Conservation (phyloP, 2,329 filamentous ascomycete species). For the Phaeosphaeriaceae sp. region DNA sequence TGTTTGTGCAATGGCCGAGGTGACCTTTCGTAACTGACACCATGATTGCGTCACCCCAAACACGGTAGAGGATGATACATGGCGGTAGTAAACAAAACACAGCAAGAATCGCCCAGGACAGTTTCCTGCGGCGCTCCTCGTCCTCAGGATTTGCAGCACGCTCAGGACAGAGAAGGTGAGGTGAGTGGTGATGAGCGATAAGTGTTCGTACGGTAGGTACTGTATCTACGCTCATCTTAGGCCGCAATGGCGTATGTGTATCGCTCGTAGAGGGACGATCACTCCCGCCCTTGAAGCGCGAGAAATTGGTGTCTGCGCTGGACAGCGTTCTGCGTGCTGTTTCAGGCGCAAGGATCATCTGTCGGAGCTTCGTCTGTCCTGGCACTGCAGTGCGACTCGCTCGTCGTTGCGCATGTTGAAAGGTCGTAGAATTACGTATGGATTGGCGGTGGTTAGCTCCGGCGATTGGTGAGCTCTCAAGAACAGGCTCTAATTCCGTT, state of each 20-base stretch:
- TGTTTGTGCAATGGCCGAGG: constrained; percentile 34
- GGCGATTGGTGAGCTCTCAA: constrained; percentile 16
- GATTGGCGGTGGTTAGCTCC: constrained; percentile 16
- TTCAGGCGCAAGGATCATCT: constrained; percentile 43
- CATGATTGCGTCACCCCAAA: constrained; percentile 41
- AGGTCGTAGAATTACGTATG: constrained; percentile 23
- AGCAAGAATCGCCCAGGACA: constrained; percentile 45
- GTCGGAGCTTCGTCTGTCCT: constrained; percentile 43
- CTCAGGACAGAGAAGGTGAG: constrained; percentile 40
- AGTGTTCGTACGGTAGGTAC: constrained; percentile 14
- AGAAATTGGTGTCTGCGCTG: constrained; percentile 25
- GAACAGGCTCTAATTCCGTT: constrained; percentile 17
- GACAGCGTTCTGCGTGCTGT: constrained; percentile 23
- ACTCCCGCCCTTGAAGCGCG: constrained; percentile 27
- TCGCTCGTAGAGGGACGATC: constrained; percentile 41
- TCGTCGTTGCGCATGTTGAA: constrained; percentile 22
- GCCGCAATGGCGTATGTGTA: constrained; percentile 35
- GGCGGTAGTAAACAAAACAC: constrained; percentile 45
- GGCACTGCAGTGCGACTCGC: constrained; percentile 38
- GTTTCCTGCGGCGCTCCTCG: constrained; percentile 32
- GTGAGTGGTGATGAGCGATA: constrained; percentile 32
- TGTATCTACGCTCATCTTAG: constrained; percentile 22
- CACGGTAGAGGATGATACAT: constrained; percentile 46
- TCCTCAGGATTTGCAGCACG: constrained; percentile 28
- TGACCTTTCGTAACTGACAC: constrained; percentile 37